Conservation (phyloP, 345 rosid species). For the Sonneratia caseolaris region DNA sequence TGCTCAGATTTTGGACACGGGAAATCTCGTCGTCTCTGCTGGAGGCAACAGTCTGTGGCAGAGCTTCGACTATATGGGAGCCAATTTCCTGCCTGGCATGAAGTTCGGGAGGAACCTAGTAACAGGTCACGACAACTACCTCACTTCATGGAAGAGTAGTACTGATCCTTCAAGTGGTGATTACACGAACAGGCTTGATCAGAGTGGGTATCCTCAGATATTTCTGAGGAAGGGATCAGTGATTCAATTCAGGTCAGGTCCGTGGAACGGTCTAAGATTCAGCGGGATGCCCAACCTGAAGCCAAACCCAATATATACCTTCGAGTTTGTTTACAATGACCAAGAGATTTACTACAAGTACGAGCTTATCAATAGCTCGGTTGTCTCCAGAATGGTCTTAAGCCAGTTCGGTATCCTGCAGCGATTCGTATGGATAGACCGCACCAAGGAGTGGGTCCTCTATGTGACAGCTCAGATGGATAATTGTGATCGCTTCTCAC, state of each 20-base stretch:
- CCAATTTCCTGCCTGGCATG: slow-evolving; percentile 38
- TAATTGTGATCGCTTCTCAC: slow-evolving; percentile 28
- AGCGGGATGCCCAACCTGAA: slow-evolving; percentile 29
- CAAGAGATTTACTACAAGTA: slow-evolving; percentile 27
- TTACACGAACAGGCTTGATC: slow-evolving; percentile 15
- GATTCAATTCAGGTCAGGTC: slow-evolving; percentile 21
- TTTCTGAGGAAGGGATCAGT: slow-evolving; percentile 14
- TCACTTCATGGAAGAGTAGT: slow-evolving; percentile 32
- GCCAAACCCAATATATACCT: slow-evolving; percentile 9
- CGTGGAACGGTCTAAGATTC: slow-evolving; percentile 41
- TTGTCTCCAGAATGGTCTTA: slow-evolving; percentile 22
- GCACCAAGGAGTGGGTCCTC: slow-evolving; percentile 17
- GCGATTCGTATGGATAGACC: slow-evolving; percentile 32
- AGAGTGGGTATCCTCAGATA: slow-evolving; percentile 30
- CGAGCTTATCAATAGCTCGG: slow-evolving; percentile 14
- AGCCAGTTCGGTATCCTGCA: slow-evolving; percentile 19
- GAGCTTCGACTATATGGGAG: slow-evolving; percentile 43
- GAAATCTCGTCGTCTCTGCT: slow-evolving; percentile 34
- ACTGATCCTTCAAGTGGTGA: slow-evolving; percentile 36
- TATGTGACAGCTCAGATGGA: slow-evolving; percentile 27
- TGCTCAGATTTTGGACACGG: slow-evolving; percentile 34
- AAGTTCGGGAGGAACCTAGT: slow-evolving; percentile 36
- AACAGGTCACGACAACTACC: slow-evolving; percentile 18
- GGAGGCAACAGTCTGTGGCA: slow-evolving; percentile 34
- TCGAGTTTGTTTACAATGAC: slow-evolving; percentile 16